Conservation (phyloP, 2,329 filamentous ascomycete genomes). For the Beauveria brongniartii region DNA sequence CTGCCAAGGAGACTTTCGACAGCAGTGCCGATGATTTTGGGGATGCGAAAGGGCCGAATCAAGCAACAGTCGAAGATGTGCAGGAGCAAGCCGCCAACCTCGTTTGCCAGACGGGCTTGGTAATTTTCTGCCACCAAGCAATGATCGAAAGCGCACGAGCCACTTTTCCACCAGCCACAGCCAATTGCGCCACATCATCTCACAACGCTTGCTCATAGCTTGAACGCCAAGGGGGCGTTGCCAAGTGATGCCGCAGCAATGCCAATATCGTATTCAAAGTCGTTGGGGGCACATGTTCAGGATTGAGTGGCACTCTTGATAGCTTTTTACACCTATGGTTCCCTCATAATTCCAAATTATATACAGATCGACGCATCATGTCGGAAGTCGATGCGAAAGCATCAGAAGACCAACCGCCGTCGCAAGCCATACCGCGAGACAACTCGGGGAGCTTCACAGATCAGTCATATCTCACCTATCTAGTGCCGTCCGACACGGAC, state of each 20-base stretch:
- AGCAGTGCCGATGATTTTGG: constrained; percentile 1
- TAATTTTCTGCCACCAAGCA: background rate
- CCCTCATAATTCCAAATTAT: background rate
- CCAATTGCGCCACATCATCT: background rate
- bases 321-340: background rate
- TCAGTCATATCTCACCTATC: constrained; percentile 50
- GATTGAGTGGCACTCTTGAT: background rate
- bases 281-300: background rate
- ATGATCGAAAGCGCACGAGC: background rate
- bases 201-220: background rate
- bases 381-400: background rate
- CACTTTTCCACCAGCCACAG: constrained; percentile 8
- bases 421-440: background rate
- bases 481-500: constrained; percentile 49
- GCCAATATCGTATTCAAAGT: background rate
- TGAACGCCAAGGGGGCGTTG: background rate
- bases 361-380: background rate
- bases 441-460: constrained; percentile 40
- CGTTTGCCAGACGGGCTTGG: background rate
- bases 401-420: background rate
- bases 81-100: background rate
- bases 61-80: background rate
- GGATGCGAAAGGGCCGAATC: background rate
- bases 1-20: background rate
- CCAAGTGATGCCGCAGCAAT: background rate